Percentiles rank a stretch among this genome's conserved stretches.
phyloP scores from a whole-genome alignment of 148 eudicot species.

The Chenopodium berlandieri region DNA sequence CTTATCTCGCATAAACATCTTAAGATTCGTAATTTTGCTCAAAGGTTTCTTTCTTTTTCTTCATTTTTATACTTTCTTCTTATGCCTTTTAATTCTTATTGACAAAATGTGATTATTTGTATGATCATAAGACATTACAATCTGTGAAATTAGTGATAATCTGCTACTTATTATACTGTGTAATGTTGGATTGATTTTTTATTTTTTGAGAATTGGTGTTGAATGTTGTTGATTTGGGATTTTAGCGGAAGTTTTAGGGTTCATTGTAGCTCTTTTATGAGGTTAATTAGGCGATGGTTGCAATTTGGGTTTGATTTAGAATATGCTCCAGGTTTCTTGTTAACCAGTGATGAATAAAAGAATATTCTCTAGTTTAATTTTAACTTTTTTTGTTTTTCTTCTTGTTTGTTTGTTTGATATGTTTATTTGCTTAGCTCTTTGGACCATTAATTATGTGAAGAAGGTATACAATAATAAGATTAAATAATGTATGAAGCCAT shows the following conservation, averaged over 20 bases:
- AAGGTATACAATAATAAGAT: no score
- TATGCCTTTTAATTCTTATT: background rate
- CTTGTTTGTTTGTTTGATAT: background rate
- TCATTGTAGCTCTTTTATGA: no score
- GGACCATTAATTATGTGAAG: background rate
- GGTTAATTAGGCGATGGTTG: background rate
- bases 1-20: conserved; percentile 48
- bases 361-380: conserved; percentile 19
- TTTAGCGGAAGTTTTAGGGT: background rate
- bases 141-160: background rate
- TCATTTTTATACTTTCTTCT: background rate
- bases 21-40: conserved; percentile 60
- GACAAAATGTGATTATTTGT: background rate
- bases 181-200: background rate
- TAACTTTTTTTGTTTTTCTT: background rate
- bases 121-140: background rate
- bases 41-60: conserved; percentile 40
- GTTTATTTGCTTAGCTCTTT: background rate
- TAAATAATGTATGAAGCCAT: background rate
- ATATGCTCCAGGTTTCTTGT: conserved; percentile 17
- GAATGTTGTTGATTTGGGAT: background rate
- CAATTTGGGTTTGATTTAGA: background rate
- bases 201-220: no score
- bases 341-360: background rate
- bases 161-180: background rate